Percentiles rank a stretch among this genome's conserved stretches.
These are phyloP conservation scores for Inga leiocalycina DNA, from an alignment of 306 rosid species.

Conservation along the genomic window DNA sequence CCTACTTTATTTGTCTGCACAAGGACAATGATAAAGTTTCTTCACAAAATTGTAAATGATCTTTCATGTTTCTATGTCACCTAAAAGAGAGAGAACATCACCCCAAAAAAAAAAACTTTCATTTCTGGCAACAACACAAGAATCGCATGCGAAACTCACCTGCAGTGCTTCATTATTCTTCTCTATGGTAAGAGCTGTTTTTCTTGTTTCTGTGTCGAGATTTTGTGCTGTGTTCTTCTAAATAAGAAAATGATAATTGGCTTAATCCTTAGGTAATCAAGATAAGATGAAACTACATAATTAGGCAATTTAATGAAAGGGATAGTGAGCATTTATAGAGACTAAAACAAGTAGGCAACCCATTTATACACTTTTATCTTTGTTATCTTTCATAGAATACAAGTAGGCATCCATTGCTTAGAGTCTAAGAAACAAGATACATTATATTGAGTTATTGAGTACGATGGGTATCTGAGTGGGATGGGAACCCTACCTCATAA, in stretches of 20 bases:
- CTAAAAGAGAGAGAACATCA: neutral
- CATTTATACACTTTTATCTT: too few species aligned
- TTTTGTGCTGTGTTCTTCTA: neutral
- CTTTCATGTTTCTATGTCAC: neutral
- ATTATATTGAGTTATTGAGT: too few species aligned
- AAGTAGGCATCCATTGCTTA: too few species aligned
- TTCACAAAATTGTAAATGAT: neutral
- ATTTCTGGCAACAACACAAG: neutral
- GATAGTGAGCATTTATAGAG: too few species aligned
- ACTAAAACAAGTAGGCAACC: too few species aligned
- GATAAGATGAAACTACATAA: neutral
- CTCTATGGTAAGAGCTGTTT: neutral
- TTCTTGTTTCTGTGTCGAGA: neutral
- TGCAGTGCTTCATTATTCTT: neutral
- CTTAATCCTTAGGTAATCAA: neutral
- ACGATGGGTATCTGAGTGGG: too few species aligned
- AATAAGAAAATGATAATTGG: neutral
- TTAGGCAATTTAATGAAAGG: neutral
- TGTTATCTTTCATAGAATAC: neutral
- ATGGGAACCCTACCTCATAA: too few species aligned
- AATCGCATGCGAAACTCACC: neutral
- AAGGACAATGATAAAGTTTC: neutral
- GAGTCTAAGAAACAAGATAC: too few species aligned
- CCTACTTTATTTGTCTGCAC: conserved; percentile 32
- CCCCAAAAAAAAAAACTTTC: neutral